These are phyloP conservation scores for Hemisphaericaspora lyxosophila DNA, from an alignment of 1,139 yeast species.

Conservation along the genomic window DNA sequence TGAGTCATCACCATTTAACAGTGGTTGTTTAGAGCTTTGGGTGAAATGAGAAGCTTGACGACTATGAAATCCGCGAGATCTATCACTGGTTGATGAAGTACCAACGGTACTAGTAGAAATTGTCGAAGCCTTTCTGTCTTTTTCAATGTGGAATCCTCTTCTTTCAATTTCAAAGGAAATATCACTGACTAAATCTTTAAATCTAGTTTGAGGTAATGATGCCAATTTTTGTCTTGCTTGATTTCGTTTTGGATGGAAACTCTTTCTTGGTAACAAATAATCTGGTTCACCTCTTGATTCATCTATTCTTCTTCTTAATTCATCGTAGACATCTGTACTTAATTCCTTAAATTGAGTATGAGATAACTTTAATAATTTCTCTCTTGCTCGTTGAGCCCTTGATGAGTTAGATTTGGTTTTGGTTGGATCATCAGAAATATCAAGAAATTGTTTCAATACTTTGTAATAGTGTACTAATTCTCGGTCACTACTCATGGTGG, in stretches of 20 bases:
- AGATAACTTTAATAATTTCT: conserved; percentile 76
- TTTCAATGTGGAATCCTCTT: conserved; percentile 51
- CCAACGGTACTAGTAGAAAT: not conserved
- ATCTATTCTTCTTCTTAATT: conserved; percentile 70
- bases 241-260: conserved; percentile 89
- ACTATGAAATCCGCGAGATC: conserved; percentile 11
- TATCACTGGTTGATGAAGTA: conserved; percentile 3
- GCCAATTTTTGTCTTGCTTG: conserved; percentile 94
- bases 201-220: conserved; percentile 75
- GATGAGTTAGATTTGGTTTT: conserved; percentile 47
- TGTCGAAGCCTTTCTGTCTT: conserved; percentile 1
- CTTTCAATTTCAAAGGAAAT: conserved; percentile 85
- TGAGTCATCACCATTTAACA: not conserved
- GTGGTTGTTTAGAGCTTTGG: not conserved
- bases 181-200: conserved; percentile 88
- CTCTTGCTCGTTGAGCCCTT: conserved; percentile 77
- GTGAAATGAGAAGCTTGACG: conserved; percentile 9
- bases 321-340: conserved; percentile 92
- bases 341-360: conserved; percentile 85
- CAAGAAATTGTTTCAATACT: conserved; percentile 53
- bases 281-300: conserved; percentile 58
- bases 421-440: conserved; percentile 48
- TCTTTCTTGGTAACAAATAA: conserved; percentile 64
- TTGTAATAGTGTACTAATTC: conserved; percentile 47
- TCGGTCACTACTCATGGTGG: conserved; percentile 22